A percentile compares a stretch with the other conserved stretches of the same genome.
Conservation (phyloP, 2,329 filamentous ascomycete genomes). For the Ceratocystis papillata region DNA sequence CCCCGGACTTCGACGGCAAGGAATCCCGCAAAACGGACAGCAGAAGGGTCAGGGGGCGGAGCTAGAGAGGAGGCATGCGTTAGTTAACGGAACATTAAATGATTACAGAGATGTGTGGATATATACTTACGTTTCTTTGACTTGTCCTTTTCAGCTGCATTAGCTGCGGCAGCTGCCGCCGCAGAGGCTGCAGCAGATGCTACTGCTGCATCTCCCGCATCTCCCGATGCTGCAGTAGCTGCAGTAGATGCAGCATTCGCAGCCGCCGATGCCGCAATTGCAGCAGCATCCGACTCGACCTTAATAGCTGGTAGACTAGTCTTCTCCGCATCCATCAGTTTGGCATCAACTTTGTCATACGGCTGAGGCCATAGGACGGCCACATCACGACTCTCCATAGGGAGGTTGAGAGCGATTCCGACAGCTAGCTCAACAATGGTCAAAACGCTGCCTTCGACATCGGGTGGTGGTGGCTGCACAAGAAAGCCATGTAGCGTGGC, state of each 20-base stretch:
- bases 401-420: conserved; percentile 73
- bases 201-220: neutral
- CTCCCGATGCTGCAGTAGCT: neutral
- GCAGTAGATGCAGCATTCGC: conserved; percentile 30
- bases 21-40: conserved; percentile 66
- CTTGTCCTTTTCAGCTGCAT: conserved; percentile 37
- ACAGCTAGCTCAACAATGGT: conserved; percentile 92
- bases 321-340: conserved; percentile 83
- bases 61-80: neutral
- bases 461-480: conserved; percentile 62
- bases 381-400: conserved; percentile 83
- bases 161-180: conserved; percentile 30
- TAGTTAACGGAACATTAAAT: neutral
- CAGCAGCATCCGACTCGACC: conserved; percentile 26
- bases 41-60: conserved; percentile 37
- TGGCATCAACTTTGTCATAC: conserved; percentile 55
- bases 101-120: neutral
- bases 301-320: conserved; percentile 46
- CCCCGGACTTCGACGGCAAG: conserved; percentile 64
- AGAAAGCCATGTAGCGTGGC: conserved; percentile 63
- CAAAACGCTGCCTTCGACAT: conserved; percentile 74
- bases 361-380: conserved; percentile 76
- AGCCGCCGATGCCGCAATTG: conserved; percentile 33
- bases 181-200: neutral
- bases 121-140: conserved; percentile 39